Percentiles rank a stretch among this genome's conserved stretches.
Evolutionary conservation across 1,284 basidiomycete species (phyloP).

Genomic region (Mixia osmundae): DNA sequence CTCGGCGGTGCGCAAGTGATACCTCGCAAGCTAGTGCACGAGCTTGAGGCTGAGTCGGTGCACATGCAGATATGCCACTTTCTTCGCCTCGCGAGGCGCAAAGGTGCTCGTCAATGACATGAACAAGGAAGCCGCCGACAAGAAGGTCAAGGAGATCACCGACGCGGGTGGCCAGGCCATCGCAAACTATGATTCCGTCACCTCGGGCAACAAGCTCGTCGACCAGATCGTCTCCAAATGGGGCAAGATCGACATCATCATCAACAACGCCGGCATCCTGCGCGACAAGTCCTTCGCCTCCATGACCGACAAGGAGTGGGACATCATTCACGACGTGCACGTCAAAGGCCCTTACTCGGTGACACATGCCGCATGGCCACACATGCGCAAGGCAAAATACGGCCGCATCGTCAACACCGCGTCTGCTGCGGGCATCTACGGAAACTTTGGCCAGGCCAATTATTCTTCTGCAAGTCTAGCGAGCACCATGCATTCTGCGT

Average conservation of each 20-base stretch:
- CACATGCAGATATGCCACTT: constrained; percentile 48
- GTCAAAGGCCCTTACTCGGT: constrained; percentile 88
- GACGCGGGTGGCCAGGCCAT: constrained; percentile 46
- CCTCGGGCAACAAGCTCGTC: constrained; percentile 58
- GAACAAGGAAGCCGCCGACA: constrained; percentile 64
- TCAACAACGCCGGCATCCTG: constrained; percentile 95
- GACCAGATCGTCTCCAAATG: constrained; percentile 69
- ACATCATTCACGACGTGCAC: constrained; percentile 41
- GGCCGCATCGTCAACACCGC: constrained; percentile 82
- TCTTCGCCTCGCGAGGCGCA: constrained; percentile 75
- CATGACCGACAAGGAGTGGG: constrained; percentile 25
- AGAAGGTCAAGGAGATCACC: constrained; percentile 73
- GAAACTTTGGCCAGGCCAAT: constrained; percentile 93
- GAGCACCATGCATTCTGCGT: too few relatives aligned
- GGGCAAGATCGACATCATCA: constrained; percentile 44
- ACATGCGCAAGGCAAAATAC: constrained; percentile 59
- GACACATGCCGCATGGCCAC: constrained; percentile 86
- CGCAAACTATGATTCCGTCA: constrained; percentile 65
- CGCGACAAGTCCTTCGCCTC: constrained; percentile 31
- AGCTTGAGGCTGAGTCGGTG: not conserved
- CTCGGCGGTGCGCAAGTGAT: constrained; percentile 51
- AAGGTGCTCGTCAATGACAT: constrained; percentile 94
- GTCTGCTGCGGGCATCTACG: constrained; percentile 44
- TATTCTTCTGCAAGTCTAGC: constrained; percentile 32
- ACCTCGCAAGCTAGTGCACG: not conserved